A percentile compares a stretch with the other conserved stretches of the same genome.
Conservation (phyloP, 2,329 filamentous ascomycete genomes). For the Colletotrichum karsti region DNA sequence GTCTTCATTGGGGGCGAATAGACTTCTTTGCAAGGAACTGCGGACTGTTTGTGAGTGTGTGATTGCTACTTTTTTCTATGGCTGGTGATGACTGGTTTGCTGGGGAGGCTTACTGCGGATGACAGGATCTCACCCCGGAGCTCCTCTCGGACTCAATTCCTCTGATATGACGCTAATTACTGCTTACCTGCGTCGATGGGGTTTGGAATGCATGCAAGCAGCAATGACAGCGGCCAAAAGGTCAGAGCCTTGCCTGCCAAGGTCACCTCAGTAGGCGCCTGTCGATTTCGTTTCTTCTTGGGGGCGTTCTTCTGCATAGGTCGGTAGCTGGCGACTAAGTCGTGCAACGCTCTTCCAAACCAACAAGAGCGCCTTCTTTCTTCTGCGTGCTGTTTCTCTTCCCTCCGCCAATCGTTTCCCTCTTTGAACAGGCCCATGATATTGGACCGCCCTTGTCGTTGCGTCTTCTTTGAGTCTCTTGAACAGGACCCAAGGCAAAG, state of each 20-base stretch:
- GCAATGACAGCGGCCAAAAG: not conserved
- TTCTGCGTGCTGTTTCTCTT: not conserved
- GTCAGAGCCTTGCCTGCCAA: not conserved
- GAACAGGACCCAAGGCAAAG: not conserved
- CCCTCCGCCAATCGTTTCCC: slow-evolving; percentile 9
- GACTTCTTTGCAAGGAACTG: not conserved
- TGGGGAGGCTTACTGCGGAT: not conserved
- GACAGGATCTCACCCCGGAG: slow-evolving; percentile 19
- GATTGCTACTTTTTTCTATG: not conserved
- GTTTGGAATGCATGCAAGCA: not conserved
- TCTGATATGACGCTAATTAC: not conserved
- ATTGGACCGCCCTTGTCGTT: slow-evolving; percentile 2
- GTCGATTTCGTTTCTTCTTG: not conserved
- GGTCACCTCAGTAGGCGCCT: not conserved
- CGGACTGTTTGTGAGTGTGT: not conserved
- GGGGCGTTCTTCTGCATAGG: not conserved
- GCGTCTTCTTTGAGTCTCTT: not conserved
- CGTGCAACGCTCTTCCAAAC: not conserved
- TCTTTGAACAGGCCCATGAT: not conserved
- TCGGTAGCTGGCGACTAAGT: not conserved
- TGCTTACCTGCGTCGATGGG: slow-evolving; percentile 5
- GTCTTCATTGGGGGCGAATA: too few relatives aligned
- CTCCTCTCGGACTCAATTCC: slow-evolving; percentile 5
- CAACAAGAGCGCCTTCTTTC: not conserved
- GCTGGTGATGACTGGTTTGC: not conserved